Base-by-base conservation (phyloP, 768 basidiomycete genomes). In the Leccinum imitatum region DNA sequence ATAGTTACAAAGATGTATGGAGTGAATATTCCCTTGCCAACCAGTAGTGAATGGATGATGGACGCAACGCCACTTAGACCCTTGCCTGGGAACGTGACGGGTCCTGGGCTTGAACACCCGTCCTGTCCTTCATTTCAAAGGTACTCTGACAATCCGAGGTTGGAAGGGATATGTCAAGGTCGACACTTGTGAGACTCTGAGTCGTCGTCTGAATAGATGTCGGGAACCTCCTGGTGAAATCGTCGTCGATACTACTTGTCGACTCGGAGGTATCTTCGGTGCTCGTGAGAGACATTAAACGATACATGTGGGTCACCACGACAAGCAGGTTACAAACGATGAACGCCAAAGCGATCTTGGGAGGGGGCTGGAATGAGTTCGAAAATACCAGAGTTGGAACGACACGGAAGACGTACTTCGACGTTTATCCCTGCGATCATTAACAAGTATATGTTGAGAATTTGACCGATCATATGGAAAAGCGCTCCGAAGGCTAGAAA, bases 261-360 rank as follows among this genome's bases (percentile, higher is more conserved):
- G 27, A 35, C 41, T 41, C 3, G 41, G 41, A 44, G 9, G 15
- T 30, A 19, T 56, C 48, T 14, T 50, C 44, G 7, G 52, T 14
- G 17, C 23, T 47, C 15, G 17, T 47, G n/a, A 25, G 47, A n/a
- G 53, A 53, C 23, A 60, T 27, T 56, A 58, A 52, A 15, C 65
- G 68, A 52, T 63, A 67, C 8, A 58, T 44, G 48, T 53, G 60
- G 9, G 68, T 67, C 25, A 69, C 68, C 48, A 62, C 56, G 25
- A 69, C 68, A n/a, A 69, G 58, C 21, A 69, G 14, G 33, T 69
- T 69, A 19, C 68, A 69, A 37, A 67, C 68, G 15, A 65, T 37
- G 25, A 65, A 30, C 3, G 68, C 63, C 2, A 66, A 44, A 7
- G 59, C 59, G 13, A 70, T 15, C 69, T 70, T 53, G 13, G 15